Evolutionary conservation across 352 stramenopile genomes (phyloP).

Genomic region (Phytophthora cajani): DNA sequence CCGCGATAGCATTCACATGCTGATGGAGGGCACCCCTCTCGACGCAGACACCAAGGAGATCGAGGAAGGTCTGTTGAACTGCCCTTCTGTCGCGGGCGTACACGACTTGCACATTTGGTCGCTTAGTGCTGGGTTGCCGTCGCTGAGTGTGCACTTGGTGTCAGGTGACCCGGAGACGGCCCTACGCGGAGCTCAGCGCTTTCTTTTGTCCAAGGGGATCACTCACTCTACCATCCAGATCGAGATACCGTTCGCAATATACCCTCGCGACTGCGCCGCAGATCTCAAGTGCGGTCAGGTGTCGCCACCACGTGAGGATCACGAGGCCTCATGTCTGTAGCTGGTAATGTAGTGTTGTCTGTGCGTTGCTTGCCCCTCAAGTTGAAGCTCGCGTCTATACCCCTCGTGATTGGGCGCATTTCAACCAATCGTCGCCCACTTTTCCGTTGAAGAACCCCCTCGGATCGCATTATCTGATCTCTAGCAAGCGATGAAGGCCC

Average conservation of each 20-base stretch:
- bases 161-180: conserved; percentile 56
- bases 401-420: neutral
- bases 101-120: conserved; percentile 98
- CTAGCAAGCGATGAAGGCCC: conserved; percentile 4
- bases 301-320: neutral
- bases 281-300: conserved; percentile 68
- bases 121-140: conserved; percentile 87
- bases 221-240: conserved; percentile 86
- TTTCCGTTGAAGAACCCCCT: conserved; percentile 10
- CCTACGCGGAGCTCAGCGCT: conserved; percentile 60
- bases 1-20: conserved; percentile 86
- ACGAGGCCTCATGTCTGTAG: no score
- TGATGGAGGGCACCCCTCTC: conserved; percentile 95
- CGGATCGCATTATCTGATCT: neutral
- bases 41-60: conserved; percentile 85
- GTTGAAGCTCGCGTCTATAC: neutral
- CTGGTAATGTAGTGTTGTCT: no score
- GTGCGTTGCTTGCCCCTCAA: neutral
- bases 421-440: neutral
- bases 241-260: conserved; percentile 53
- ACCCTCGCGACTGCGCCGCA: conserved; percentile 61
- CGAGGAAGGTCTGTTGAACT: conserved; percentile 63
- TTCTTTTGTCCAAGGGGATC: conserved; percentile 65
- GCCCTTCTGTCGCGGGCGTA: conserved; percentile 87
- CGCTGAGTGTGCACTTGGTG: conserved; percentile 92